Evolutionary conservation across 129 eudicot genomes (phyloP).

Genomic region (Saposhnikovia divaricata): DNA sequence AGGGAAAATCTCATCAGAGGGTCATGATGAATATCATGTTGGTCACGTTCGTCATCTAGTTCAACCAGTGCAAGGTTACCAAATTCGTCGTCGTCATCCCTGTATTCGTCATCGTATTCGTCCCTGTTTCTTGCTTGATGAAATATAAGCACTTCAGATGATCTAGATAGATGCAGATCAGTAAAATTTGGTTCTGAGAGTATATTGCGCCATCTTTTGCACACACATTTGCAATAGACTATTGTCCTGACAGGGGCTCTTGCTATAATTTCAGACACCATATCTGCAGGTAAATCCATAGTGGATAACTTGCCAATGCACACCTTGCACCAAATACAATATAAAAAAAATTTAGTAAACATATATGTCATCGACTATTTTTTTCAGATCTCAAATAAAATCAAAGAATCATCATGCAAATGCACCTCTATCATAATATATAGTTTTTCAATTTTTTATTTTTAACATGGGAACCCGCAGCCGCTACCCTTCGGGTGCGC

Average conservation of each 20-base stretch:
- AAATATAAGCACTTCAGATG: conserved; percentile 21
- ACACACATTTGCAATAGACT: conserved; percentile 25
- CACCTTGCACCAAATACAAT: not conserved
- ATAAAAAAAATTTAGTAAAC: not conserved
- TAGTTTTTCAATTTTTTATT: too few species aligned
- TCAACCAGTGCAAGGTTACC: not conserved
- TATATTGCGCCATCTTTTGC: conserved; percentile 31
- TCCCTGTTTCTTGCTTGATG: conserved; percentile 7
- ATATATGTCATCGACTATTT: not conserved
- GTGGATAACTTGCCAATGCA: not conserved
- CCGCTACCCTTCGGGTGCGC: too few species aligned
- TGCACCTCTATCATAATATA: not conserved
- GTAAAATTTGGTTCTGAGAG: conserved; percentile 22
- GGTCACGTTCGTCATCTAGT: not conserved
- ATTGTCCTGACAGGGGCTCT: conserved; percentile 22
- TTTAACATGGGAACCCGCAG: too few species aligned
- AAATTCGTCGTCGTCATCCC: too few species aligned
- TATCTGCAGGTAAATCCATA: conserved; percentile 8
- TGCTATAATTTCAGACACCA: conserved; percentile 23
- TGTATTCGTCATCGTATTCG: too few species aligned
- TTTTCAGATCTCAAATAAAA: not conserved
- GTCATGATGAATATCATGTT: conserved; percentile 1
- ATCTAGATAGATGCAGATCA: conserved; percentile 21
- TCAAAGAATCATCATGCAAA: not conserved
- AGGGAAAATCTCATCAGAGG: conserved; percentile 2